Evolutionary conservation across 2,329 filamentous ascomycete species (phyloP), one percentile per base, ranked within the genome.

Genomic region (Ophiostoma fasciatum): DNA sequence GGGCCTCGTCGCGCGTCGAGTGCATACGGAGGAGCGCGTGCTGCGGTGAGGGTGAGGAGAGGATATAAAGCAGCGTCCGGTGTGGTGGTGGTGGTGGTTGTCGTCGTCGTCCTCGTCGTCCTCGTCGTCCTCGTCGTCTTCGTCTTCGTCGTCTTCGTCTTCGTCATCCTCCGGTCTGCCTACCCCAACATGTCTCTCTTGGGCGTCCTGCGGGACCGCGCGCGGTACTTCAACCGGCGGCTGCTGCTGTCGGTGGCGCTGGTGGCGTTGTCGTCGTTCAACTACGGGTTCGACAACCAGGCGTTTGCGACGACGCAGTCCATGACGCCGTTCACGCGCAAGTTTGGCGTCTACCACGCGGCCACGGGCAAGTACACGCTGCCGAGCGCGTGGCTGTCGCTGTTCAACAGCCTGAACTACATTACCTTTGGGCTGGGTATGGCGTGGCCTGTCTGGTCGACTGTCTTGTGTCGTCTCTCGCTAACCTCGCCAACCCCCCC

Each of bases 231-330:
- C 39, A 44, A 48, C 20, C 26, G 34, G 11, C 38, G 37, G 20
- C 42, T 51, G 26, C 25, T 43, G 15, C 40, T 43, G 26, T 39
- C 47, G 3, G 43, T 45, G 5, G 15, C 36, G 12, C 36, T 59
- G 20, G 48, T 59, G 30, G 50, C 53, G 25, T 27, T 59, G 2
- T 58, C 54, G 2, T 48, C 49, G 14, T 49, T 60, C 43, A 60
- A 60, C 43, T 61, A 58, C 50, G 56, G 56, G 35, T 57, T 60
- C 29, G 58, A 60, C 40, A 53, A 56, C 29, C 45, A 51, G 31
- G 56, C 48, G 8, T 57, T 57, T 44, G 46, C 50, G 8, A 55
- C 52, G 3, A 56, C 51, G 0, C 55, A 61, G 41, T 50, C 58
- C 15, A 59, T 60, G 57, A 45, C 48, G 14, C 42, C 53, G 15